A percentile compares a stretch with the other conserved stretches of the same genome.
phyloP scores from a whole-genome alignment of 371 early-diverging fungal species.

The Mucor lusitanicus region DNA sequence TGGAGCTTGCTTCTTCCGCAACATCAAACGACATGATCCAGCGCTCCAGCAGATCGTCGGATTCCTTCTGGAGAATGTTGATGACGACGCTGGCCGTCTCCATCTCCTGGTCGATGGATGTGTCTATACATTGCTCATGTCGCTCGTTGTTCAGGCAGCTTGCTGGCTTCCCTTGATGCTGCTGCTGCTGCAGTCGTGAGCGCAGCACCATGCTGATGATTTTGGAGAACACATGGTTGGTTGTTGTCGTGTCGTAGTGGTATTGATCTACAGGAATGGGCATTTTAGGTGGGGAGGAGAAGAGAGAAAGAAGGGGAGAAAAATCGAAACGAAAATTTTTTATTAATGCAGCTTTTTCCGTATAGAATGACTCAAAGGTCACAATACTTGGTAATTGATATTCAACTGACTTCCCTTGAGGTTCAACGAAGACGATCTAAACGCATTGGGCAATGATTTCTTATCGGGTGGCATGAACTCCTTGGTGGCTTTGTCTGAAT shows the following conservation, averaged over 20 bases:
- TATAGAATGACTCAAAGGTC: background rate
- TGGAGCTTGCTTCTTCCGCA: background rate
- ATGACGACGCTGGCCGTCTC: slow-evolving; percentile 6
- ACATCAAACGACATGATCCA: slow-evolving; percentile 16
- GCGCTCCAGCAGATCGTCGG: slow-evolving; percentile 12
- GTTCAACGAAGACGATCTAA: slow-evolving; percentile 41
- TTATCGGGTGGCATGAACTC: slow-evolving; percentile 43
- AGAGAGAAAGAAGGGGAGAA: background rate
- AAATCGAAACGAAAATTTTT: slow-evolving; percentile 1
- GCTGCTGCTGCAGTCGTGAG: background rate
- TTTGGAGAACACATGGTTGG: background rate
- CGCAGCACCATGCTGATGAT: background rate
- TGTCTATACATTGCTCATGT: background rate
- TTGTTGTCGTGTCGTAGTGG: background rate
- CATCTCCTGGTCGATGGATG: background rate
- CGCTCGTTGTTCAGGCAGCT: background rate
- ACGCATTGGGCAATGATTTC: slow-evolving; percentile 45
- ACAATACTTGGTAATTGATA: slow-evolving; percentile 43
- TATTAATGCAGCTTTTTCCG: background rate
- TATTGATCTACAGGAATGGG: slow-evolving; percentile 15
- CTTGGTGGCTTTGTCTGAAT: slow-evolving; percentile 28
- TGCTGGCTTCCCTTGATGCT: background rate
- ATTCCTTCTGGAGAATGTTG: slow-evolving; percentile 19
- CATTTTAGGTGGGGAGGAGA: background rate
- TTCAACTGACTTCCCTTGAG: slow-evolving; percentile 37